These are phyloP conservation scores for Alternaria sp. DNA, from an alignment of 2,329 filamentous ascomycete genomes.

Conservation along the genomic window DNA sequence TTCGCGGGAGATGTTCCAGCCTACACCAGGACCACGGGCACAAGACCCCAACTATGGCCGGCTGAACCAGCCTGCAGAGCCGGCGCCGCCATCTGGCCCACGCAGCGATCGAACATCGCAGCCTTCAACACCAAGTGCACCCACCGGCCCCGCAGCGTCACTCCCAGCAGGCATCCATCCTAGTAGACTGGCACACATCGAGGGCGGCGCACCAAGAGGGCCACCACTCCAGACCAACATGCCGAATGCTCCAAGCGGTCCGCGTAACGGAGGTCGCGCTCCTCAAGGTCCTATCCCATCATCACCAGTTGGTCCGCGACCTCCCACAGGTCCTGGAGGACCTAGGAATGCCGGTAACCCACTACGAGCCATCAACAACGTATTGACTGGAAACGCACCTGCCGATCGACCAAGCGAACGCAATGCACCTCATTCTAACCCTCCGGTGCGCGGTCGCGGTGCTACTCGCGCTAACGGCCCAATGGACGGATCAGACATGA, in stretches of 20 bases:
- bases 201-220: conserved; percentile 26
- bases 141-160: conserved; percentile 38
- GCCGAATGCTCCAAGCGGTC: conserved; percentile 43
- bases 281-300: conserved; percentile 34
- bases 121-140: conserved; percentile 39
- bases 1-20: conserved; percentile 51
- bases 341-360: conserved; percentile 31
- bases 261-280: conserved; percentile 36
- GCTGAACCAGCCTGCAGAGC: conserved; percentile 55
- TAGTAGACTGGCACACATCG: conserved; percentile 57
- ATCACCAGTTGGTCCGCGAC: conserved; percentile 37
- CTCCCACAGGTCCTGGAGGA: conserved; percentile 44
- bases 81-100: conserved; percentile 62
- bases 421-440: conserved; percentile 17
- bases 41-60: conserved; percentile 58
- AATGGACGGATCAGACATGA: conserved; percentile 19
- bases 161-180: conserved; percentile 60
- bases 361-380: conserved; percentile 38
- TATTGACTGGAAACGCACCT: conserved; percentile 36
- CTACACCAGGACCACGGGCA: conserved; percentile 40
- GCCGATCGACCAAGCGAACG: conserved; percentile 28
- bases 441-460: conserved; percentile 43
- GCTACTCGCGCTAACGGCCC: conserved; percentile 35
- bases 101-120: conserved; percentile 48
- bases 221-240: conserved; percentile 43